A percentile compares a stretch with the other conserved stretches of the same genome.
These are phyloP conservation scores for Zopfochytrium polystomum DNA, from an alignment of 371 early-diverging fungal species.

Conservation along the genomic window DNA sequence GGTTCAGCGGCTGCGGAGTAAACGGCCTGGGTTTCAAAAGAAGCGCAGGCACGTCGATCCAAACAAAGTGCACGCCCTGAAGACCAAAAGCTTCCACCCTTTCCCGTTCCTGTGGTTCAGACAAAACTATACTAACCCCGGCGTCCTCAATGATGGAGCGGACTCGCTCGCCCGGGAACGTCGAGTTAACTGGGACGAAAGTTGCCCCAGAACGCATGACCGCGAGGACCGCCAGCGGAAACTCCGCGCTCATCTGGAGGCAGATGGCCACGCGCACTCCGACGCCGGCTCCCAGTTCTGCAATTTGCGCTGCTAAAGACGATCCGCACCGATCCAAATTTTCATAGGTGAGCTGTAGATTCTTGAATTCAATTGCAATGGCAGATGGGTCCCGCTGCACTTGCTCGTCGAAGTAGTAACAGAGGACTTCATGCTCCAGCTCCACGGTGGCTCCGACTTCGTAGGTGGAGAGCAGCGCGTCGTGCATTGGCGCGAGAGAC, in stretches of 20 bases:
- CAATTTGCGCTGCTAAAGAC: conserved; percentile 4
- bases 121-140: background rate
- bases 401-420: no score
- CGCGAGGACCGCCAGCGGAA: conserved; percentile 21
- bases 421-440: no score
- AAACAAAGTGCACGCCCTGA: no score
- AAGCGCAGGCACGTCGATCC: no score
- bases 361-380: conserved; percentile 3
- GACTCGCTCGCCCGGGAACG: conserved; percentile 17
- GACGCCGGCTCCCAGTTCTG: background rate
- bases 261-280: conserved; percentile 17
- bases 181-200: conserved; percentile 33
- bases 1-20: background rate
- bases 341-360: conserved; percentile 4
- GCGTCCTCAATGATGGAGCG: conserved; percentile 16
- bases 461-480: no score
- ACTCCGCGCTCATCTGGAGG: conserved; percentile 13
- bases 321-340: conserved; percentile 5
- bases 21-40: no score
- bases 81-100: no score
- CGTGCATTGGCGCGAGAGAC: no score
- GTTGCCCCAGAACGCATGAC: conserved; percentile 37
- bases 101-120: no score
- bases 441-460: no score
- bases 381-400: background rate